Evolutionary conservation across 108 stramenopile species (phyloP), one percentile per base, ranked within the genome.

Genomic region (Mediolabrus comicus): DNA sequence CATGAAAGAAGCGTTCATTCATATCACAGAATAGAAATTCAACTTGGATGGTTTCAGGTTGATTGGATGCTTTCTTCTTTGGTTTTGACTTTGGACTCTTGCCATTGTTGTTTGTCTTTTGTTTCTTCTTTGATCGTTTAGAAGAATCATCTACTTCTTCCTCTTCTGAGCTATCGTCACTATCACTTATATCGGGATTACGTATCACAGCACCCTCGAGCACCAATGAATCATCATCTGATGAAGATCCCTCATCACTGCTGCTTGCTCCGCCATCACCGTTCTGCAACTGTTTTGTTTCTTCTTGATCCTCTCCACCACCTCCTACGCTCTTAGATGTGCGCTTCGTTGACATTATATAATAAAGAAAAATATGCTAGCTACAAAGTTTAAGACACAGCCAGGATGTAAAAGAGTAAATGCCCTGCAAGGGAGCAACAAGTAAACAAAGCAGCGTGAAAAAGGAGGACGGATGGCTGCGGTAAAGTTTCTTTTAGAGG

Each of bases 1-100:
- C 89, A 64, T 93, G 84, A 69, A 90, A 93, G 75, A 80, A 93
- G 52, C 80, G 82, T 71, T 90, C 88, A 56, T 87, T 73, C 85
- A 91, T 84, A 56, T 93, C 92, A 59, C 86, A 86, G 71, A 93
- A 93, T 53, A 81, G 84, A 79, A 93, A 93, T 39, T 90, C 89
- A 2, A 93, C 88, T 39, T 83, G 74, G 17, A 89, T 66, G 28
- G 82, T 79, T 53, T 90, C 89, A 12, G 85, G 83, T 65, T 85
- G 86, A 52, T 38, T 68, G 30, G 36, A 25, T 4, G 12, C 22
- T 59, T 75, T 61, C 34, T 73, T 59, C 16, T 56, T 34, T 56
- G 81, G 75, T 55, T 80, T 82, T 7, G 38, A 39, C 34, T 60
- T 67, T 30, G 81, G 74, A 22, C 74, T 62, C 31, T 83, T 81